Evolutionary conservation across 2,329 filamentous ascomycete species (phyloP).

Genomic region (Tympanopsis confertula): DNA sequence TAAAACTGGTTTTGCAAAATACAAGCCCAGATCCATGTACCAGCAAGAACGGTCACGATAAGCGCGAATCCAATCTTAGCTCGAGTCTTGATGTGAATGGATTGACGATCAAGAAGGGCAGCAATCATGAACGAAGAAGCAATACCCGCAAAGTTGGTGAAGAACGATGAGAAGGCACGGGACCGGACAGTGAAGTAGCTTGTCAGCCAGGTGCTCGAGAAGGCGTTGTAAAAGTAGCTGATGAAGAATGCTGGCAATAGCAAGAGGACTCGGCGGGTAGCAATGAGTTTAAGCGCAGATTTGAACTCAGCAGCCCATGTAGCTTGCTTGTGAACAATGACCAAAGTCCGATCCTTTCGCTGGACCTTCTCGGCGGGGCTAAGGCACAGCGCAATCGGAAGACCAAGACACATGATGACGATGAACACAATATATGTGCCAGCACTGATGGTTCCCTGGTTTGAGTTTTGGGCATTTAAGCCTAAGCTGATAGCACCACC

Average conservation of each 20-base stretch:
- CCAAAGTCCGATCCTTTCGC: conserved; percentile 14
- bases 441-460: conserved; percentile 3
- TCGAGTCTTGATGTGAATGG: conserved; percentile 14
- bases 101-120: conserved; percentile 14
- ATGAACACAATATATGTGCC: conserved; percentile 14
- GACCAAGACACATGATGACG: conserved; percentile 18
- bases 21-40: conserved; percentile 17
- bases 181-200: conserved; percentile 18
- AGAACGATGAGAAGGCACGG: conserved; percentile 19
- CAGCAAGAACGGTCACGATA: conserved; percentile 13
- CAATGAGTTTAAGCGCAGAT: conserved; percentile 12
- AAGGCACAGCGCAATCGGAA: conserved; percentile 15
- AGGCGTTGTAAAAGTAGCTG: conserved; percentile 20
- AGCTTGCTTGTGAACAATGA: conserved; percentile 11
- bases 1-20: conserved; percentile 17
- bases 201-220: conserved; percentile 16
- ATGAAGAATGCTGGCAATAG: conserved; percentile 20
- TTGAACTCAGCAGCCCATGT: conserved; percentile 15
- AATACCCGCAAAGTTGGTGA: conserved; percentile 19
- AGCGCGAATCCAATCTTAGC: conserved; percentile 11
- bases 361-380: conserved; percentile 17
- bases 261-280: conserved; percentile 14
- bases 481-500: conserved; percentile 9
- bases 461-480: conserved; percentile 5
- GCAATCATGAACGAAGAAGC: conserved; percentile 18